Percentiles rank a stretch among this genome's conserved stretches.
Evolutionary conservation across 108 stramenopile genomes (phyloP).

Genomic region (Discostella stelligeroides): DNA sequence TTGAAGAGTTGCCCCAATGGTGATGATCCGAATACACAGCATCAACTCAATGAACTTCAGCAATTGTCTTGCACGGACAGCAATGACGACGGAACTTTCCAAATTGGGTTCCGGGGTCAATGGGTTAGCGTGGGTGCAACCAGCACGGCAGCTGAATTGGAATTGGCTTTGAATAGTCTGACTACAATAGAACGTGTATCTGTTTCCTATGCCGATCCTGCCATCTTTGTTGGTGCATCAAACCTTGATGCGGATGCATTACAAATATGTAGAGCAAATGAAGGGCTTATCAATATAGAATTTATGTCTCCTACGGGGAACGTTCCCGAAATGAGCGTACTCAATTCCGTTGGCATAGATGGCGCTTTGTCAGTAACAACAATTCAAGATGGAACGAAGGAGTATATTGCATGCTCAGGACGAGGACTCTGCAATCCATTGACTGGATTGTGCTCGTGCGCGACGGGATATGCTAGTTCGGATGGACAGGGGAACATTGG

Average conservation of each 20-base stretch:
- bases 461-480: conserved; percentile 1
- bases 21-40: conserved; percentile 67
- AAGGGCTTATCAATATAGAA: conserved; percentile 38
- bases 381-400: conserved; percentile 41
- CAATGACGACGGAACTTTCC: conserved; percentile 52
- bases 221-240: conserved; percentile 36
- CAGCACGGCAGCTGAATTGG: conserved; percentile 40
- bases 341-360: conserved; percentile 22
- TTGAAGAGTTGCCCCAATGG: conserved; percentile 64
- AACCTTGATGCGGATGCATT: conserved; percentile 33
- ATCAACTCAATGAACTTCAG: conserved; percentile 63
- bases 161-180: conserved; percentile 56
- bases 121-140: conserved; percentile 29
- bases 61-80: conserved; percentile 49
- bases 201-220: conserved; percentile 41
- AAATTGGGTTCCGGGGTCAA: conserved; percentile 53
- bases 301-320: conserved; percentile 55
- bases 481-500: conserved; percentile 5
- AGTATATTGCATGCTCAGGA: conserved; percentile 55
- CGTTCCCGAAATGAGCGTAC: conserved; percentile 33
- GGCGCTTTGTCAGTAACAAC: conserved; percentile 28
- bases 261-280: conserved; percentile 34
- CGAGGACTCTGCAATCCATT: conserved; percentile 52
- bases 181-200: conserved; percentile 47
- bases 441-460: conserved; percentile 35